Conservation (phyloP, 2,329 filamentous ascomycete genomes). For the Neocucurbitaria cava region DNA sequence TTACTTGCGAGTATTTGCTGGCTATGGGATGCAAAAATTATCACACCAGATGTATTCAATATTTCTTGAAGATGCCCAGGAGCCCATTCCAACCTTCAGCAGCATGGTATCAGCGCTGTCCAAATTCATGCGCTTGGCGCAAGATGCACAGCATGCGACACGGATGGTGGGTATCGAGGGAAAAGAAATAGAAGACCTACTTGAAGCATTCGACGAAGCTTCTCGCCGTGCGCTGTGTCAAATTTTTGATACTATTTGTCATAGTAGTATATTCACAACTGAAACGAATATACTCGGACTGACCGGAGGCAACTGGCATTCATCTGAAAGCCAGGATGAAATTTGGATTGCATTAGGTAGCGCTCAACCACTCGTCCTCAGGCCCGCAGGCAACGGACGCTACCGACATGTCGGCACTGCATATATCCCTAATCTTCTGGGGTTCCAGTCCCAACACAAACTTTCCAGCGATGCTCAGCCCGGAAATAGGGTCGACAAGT, state of each 20-base stretch:
- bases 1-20: not conserved
- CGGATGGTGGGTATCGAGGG: not conserved
- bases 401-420: slow-evolving; percentile 4
- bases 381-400: not conserved
- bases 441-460: not conserved
- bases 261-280: not conserved
- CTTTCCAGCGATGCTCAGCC: slow-evolving; percentile 3
- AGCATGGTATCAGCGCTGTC: not conserved
- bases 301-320: not conserved
- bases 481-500: slow-evolving; percentile 3
- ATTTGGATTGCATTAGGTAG: slow-evolving; percentile 7
- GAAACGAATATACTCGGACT: not conserved
- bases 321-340: not conserved
- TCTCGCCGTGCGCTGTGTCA: not conserved
- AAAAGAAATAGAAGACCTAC: not conserved
- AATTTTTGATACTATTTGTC: not conserved
- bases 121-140: not conserved
- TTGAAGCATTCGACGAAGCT: not conserved
- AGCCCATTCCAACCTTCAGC: not conserved
- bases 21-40: not conserved
- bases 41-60: not conserved
- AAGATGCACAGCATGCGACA: not conserved
- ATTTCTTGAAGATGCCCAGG: not conserved
- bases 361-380: not conserved
- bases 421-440: not conserved